Evolutionary conservation across 805 yeast genomes (phyloP).

Genomic region (Yarrowia hollandica): DNA sequence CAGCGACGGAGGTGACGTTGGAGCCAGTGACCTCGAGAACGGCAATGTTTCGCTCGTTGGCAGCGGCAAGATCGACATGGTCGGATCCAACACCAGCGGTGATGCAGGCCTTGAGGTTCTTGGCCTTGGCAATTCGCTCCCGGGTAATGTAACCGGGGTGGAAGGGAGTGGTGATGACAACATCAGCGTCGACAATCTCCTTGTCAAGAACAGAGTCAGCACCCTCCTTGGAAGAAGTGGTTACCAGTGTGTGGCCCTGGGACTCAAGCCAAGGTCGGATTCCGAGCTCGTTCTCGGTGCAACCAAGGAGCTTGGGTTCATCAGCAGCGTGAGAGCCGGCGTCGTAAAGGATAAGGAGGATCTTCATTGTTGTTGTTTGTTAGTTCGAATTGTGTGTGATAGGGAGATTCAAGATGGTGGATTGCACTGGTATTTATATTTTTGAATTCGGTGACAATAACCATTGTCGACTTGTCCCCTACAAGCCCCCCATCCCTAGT

Average conservation of each 20-base stretch:
- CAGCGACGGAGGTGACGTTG: constrained; percentile 59
- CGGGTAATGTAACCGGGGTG: constrained; percentile 74
- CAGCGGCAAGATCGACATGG: constrained; percentile 48
- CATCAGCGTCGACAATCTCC: constrained; percentile 68
- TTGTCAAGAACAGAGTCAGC: constrained; percentile 58
- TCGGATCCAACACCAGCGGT: constrained; percentile 66
- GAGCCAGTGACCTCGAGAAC: constrained; percentile 55
- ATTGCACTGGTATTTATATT: background rate
- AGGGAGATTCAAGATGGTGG: background rate
- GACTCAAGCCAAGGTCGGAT: constrained; percentile 61
- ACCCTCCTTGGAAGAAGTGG: constrained; percentile 72
- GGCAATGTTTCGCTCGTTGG: constrained; percentile 48
- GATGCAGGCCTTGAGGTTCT: constrained; percentile 47
- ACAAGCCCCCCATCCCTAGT: constrained; percentile 6
- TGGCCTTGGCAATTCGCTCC: constrained; percentile 48
- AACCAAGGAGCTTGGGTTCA: constrained; percentile 63
- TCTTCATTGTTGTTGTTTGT: constrained; percentile 39
- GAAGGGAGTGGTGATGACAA: constrained; percentile 79
- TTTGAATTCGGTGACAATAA: background rate
- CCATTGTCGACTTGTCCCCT: background rate
- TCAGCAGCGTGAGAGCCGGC: constrained; percentile 61
- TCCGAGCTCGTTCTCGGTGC: constrained; percentile 75
- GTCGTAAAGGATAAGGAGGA: constrained; percentile 58
- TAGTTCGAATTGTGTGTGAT: background rate
- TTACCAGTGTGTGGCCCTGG: constrained; percentile 64